phyloP scores from a whole-genome alignment of 1,284 basidiomycete species.

The Ganoderma meredithae region DNA sequence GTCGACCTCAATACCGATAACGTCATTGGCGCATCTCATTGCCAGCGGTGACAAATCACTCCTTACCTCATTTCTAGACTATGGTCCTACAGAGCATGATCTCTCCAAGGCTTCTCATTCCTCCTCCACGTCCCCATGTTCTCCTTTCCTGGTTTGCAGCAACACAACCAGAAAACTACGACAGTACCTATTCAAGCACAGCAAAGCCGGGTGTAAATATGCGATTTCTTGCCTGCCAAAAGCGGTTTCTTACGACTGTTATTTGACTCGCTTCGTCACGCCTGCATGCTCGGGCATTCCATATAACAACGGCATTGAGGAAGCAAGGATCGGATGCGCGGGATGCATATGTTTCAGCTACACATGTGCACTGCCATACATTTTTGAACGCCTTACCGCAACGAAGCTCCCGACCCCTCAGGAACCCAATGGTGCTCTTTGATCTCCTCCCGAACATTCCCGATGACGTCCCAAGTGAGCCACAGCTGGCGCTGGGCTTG shows the following conservation, averaged over 20 bases:
- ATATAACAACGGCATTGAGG: background rate
- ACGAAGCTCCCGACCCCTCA: background rate
- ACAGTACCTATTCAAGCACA: background rate
- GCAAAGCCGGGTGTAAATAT: background rate
- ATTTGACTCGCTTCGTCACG: background rate
- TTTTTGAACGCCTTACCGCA: background rate
- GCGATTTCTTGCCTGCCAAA: background rate
- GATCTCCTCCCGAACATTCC: conserved; percentile 16
- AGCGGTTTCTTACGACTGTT: background rate
- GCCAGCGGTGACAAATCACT: background rate
- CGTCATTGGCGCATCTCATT: background rate
- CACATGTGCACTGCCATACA: background rate
- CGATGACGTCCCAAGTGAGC: conserved; percentile 12
- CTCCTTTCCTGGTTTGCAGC: background rate
- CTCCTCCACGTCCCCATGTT: background rate
- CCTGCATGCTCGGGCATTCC: background rate
- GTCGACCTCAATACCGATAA: background rate
- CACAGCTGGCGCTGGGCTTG: background rate
- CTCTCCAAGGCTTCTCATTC: background rate
- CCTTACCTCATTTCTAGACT: background rate
- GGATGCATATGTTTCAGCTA: background rate
- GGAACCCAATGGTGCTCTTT: background rate
- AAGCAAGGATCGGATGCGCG: conserved; percentile 1
- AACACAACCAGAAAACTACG: background rate
- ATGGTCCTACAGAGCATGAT: background rate